Conservation (phyloP, 345 rosid genomes). For the Clausena lansium region DNA sequence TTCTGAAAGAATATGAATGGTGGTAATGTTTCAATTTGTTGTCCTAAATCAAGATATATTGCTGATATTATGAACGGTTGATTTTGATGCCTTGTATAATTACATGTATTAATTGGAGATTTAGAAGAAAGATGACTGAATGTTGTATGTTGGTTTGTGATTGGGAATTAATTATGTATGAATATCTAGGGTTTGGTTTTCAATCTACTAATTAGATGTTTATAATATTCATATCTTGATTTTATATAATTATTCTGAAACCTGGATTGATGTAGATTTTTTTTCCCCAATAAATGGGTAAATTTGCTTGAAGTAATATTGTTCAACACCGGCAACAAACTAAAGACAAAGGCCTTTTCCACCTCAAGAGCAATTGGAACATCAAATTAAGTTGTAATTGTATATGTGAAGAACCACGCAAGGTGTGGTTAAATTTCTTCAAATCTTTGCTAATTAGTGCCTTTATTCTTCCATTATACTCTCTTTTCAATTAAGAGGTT, state of each 20-base stretch:
- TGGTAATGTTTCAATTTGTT: slow-evolving; percentile 12
- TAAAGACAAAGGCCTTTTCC: not conserved
- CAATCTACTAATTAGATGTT: not conserved
- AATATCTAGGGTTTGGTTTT: slow-evolving; percentile 21
- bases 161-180: not conserved
- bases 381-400: not conserved
- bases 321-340: not conserved
- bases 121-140: not conserved
- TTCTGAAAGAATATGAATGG: slow-evolving; percentile 4
- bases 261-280: too few species aligned
- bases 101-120: not conserved
- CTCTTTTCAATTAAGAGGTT: not conserved
- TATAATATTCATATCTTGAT: not conserved
- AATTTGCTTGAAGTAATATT: not conserved
- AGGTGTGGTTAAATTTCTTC: not conserved
- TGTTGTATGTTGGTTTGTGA: not conserved
- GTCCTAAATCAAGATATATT: slow-evolving; percentile 1
- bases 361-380: not conserved
- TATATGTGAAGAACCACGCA: not conserved
- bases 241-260: not conserved
- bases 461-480: not conserved
- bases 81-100: not conserved
- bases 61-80: too few species aligned
- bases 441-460: not conserved
- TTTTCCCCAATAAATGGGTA: not conserved